These are phyloP conservation scores for Panaeolus papilionaceus DNA, from an alignment of 768 basidiomycete species.

Conservation along the genomic window DNA sequence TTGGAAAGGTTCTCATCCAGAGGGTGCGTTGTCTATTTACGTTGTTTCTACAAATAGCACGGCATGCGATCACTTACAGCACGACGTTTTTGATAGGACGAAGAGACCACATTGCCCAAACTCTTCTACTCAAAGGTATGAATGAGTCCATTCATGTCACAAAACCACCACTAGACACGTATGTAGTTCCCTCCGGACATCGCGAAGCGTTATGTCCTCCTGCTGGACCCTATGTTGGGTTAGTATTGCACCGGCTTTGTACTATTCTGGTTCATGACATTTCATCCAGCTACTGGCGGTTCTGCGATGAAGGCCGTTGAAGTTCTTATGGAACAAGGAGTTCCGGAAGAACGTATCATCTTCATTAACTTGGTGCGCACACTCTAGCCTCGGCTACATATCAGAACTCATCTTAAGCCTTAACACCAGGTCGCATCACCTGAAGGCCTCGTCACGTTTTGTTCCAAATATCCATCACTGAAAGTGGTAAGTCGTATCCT, in stretches of 20 bases:
- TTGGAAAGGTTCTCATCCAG: constrained; percentile 98
- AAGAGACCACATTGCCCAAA: constrained; percentile 92
- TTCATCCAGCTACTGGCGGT: constrained; percentile 81
- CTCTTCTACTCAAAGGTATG: constrained; percentile 87
- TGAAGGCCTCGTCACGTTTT: constrained; percentile 86
- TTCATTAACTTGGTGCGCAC: constrained; percentile 86
- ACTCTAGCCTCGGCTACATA: neutral
- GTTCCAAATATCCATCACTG: constrained; percentile 72
- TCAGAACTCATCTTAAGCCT: neutral
- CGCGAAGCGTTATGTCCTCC: constrained; percentile 86
- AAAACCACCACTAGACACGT: neutral
- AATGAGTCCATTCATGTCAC: too few species aligned
- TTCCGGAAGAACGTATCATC: constrained; percentile 93
- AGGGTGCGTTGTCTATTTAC: constrained; percentile 55
- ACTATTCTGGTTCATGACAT: constrained; percentile 11
- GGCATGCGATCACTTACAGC: neutral
- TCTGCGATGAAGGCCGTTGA: constrained; percentile 98
- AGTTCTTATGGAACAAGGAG: constrained; percentile 88
- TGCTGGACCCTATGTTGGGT: constrained; percentile 99
- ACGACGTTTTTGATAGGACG: constrained; percentile 63
- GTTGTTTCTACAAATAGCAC: neutral
- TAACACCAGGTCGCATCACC: constrained; percentile 81
- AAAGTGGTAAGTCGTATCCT: constrained; percentile 66
- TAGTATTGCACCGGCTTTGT: constrained; percentile 29
- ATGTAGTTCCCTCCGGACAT: constrained; percentile 93